A percentile compares a stretch with the other conserved stretches of the same genome.
phyloP scores from a whole-genome alignment of 805 yeast species.

The Kodamaea neixiangensis region DNA sequence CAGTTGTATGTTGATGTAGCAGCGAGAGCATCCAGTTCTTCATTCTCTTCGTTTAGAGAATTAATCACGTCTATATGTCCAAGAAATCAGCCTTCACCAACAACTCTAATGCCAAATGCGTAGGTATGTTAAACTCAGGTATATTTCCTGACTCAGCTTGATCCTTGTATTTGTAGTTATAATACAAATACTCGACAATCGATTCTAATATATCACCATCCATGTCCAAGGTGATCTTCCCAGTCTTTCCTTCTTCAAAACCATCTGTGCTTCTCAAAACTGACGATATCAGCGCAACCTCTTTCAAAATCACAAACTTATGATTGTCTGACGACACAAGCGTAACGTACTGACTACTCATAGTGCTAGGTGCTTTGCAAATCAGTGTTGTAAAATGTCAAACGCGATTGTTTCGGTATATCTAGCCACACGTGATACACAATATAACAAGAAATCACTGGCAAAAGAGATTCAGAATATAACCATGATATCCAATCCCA shows the following conservation, averaged over 20 bases:
- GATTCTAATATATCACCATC: constrained; percentile 73
- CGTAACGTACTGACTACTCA: constrained; percentile 46
- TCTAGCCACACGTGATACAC: not conserved
- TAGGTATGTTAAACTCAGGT: constrained; percentile 89
- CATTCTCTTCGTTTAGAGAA: not conserved
- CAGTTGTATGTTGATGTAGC: no score
- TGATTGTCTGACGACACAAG: constrained; percentile 74
- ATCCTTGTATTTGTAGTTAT: constrained; percentile 66
- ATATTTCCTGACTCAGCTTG: constrained; percentile 53
- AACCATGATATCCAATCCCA: constrained; percentile 36
- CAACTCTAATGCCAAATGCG: constrained; percentile 89
- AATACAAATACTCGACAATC: constrained; percentile 82
- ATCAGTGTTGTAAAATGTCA: not conserved
- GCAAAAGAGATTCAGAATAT: not conserved
- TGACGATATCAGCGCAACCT: constrained; percentile 75
- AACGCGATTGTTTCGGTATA: not conserved
- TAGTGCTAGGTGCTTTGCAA: not conserved
- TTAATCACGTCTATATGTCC: no score
- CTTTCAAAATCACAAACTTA: constrained; percentile 60
- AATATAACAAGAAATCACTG: not conserved
- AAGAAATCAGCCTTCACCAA: constrained; percentile 91
- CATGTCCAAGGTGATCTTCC: constrained; percentile 62
- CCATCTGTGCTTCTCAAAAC: constrained; percentile 52
- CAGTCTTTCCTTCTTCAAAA: constrained; percentile 58
- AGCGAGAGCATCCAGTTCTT: no score